Conservation (phyloP, 202 grass and related monocot genomes). For the Panicum virgatum region DNA sequence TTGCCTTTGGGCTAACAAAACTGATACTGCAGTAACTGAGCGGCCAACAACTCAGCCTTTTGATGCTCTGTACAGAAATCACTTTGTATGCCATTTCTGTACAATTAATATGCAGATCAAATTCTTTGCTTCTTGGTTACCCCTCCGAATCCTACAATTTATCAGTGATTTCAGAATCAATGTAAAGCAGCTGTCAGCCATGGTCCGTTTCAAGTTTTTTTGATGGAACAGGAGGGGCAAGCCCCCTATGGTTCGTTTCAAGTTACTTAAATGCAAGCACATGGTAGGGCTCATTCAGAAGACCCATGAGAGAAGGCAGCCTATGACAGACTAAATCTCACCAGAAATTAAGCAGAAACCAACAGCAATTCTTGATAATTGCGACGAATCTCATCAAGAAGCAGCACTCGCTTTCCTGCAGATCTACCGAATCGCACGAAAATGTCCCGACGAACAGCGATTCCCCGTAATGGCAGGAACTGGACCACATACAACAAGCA, state of each 20-base stretch:
- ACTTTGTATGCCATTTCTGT: background rate
- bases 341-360: conserved; percentile 10
- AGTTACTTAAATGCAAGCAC: conserved; percentile 45
- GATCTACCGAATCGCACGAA: conserved; percentile 19
- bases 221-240: no score
- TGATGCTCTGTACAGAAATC: background rate
- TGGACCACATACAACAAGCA: conserved; percentile 16
- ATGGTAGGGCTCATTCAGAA: conserved; percentile 8
- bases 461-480: background rate
- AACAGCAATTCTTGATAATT: background rate
- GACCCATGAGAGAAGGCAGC: conserved; percentile 4
- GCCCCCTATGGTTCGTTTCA: background rate
- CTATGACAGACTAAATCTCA: conserved; percentile 1
- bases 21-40: background rate
- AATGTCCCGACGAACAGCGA: background rate
- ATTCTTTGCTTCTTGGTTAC: conserved; percentile 27
- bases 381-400: background rate
- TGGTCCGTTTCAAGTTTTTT: conserved; percentile 17
- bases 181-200: conserved; percentile 28
- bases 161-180: background rate
- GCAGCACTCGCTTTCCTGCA: background rate
- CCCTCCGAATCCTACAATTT: background rate
- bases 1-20: background rate
- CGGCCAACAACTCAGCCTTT: background rate
- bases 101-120: background rate